These are phyloP conservation scores for Hymenoscyphus albidus DNA, from an alignment of 2,329 filamentous ascomycete species.

Conservation along the genomic window DNA sequence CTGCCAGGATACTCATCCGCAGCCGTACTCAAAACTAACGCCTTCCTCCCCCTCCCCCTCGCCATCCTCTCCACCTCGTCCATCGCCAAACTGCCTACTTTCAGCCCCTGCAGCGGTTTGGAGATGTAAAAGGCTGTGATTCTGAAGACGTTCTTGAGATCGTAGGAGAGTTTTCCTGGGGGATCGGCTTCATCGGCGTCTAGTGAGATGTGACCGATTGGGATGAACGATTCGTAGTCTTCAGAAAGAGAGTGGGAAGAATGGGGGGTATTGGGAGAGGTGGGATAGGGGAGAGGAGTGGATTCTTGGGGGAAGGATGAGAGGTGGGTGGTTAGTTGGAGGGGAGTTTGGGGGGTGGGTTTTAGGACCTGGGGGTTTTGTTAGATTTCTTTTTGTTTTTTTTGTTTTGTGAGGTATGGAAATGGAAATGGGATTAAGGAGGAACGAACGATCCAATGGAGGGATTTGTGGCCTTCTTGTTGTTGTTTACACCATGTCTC, in stretches of 20 bases:
- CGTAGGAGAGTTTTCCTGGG: constrained; percentile 9
- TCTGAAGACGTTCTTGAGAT: constrained; percentile 18
- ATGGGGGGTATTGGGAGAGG: constrained; percentile 17
- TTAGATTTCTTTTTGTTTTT: background rate
- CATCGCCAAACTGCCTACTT: constrained; percentile 29
- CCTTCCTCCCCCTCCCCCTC: constrained; percentile 18
- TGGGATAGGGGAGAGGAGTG: constrained; percentile 20
- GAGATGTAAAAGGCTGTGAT: constrained; percentile 29
- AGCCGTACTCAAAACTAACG: constrained; percentile 20
- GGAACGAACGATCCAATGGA: constrained; percentile 15
- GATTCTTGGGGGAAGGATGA: constrained; percentile 21
- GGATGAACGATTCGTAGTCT: constrained; percentile 19
- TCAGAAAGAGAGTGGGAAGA: constrained; percentile 5
- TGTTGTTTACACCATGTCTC: constrained; percentile 14
- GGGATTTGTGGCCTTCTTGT: constrained; percentile 7
- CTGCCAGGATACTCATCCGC: constrained; percentile 16
- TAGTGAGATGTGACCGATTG: constrained; percentile 30
- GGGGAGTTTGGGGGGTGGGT: background rate
- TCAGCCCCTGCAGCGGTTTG: constrained; percentile 18
- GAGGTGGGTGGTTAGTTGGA: constrained; percentile 17
- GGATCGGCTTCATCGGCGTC: constrained; percentile 14
- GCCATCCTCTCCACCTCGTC: constrained; percentile 26
- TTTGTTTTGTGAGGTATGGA: background rate
- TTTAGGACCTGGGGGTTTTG: constrained; percentile 9
- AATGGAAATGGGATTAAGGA: background rate